Base-by-base conservation (phyloP, 148 eudicot genomes). In the Diospyros lotus region DNA sequence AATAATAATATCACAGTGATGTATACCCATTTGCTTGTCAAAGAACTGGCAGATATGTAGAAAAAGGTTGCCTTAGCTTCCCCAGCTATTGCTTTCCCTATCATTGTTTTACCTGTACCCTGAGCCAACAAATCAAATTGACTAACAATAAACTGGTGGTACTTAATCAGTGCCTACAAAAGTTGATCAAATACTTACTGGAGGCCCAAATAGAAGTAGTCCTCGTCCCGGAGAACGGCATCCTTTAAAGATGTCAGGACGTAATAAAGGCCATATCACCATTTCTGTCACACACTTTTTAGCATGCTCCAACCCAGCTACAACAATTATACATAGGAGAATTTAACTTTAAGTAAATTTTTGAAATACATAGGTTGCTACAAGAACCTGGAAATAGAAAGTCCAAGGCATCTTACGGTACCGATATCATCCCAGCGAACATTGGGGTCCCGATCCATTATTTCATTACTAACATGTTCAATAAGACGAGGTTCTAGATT, bases 141-240 rank as follows among this genome's bases (percentile, higher is more conserved):
- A 46, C 52, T 63, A 58, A 71, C 50, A 59, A 14, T 68, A 65
- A 44, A 39, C 7, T 17, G 52, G 45, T 52, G 41, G 10, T 59
- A 67, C 55, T 61, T 52, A 40, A 39, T 42, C 11, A 60, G 10
- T 4, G 4, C 68, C 38, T 72, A 51, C 17, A 48, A 10, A 64
- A 44, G 76, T 54, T 42, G 66, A 70, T 28, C 8, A 58, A 77
- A 46, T 64, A 84, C 98, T 91, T 82, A 93, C 98, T 9, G 98
- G 98, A 73, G 98, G 98, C 75, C 98, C 98, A 77, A 93, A 93
- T 58, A 96, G 88, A 73, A 96, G 97, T 85, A 96, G 99, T 71
- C 99, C 99, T 80, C 96, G 86, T 73, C 99, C 99, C 62, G 99
- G 99, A 71, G 99, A 90, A 84, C 99, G 99, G 54, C 98, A 93